Conservation (phyloP, 305 asterid species). For the Fraxinus albicans region DNA sequence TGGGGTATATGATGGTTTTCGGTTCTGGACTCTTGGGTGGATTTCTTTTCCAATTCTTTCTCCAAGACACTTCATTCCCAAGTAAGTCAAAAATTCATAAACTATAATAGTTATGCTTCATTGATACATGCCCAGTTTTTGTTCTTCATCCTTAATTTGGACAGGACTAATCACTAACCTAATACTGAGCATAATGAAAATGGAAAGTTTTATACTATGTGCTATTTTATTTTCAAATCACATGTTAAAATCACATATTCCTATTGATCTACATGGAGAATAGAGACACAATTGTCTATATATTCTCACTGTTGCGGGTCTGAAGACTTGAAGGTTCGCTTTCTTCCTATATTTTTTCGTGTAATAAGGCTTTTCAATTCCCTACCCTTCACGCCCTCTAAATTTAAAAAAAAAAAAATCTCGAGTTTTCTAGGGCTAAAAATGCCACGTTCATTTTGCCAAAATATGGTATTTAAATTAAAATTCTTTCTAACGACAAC, state of each 20-base stretch:
- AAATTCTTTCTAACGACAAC: neutral
- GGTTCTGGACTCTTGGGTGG: constrained; percentile 88
- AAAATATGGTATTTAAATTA: constrained; percentile 5
- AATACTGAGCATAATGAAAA: neutral
- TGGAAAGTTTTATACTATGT: neutral
- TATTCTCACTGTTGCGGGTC: neutral
- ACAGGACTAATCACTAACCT: neutral
- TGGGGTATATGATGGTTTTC: constrained; percentile 82
- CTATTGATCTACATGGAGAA: neutral
- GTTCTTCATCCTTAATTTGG: neutral
- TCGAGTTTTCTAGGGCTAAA: neutral
- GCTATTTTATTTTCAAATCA: neutral
- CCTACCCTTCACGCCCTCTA: neutral
- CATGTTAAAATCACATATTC: neutral
- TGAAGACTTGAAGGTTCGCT: neutral
- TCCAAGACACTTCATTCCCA: constrained; percentile 81
- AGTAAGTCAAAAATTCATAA: constrained; percentile 50
- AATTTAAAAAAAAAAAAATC: neutral
- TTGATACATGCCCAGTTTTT: neutral
- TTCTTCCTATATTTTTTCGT: neutral
- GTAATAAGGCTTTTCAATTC: constrained; percentile 10
- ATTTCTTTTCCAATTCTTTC: constrained; percentile 82
- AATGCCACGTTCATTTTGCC: neutral
- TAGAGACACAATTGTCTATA: neutral
- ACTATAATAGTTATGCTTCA: neutral